Evolutionary conservation across 805 yeast genomes (phyloP), one percentile per base, ranked within the genome.

Genomic region (Cyberlindnera lachancei): DNA sequence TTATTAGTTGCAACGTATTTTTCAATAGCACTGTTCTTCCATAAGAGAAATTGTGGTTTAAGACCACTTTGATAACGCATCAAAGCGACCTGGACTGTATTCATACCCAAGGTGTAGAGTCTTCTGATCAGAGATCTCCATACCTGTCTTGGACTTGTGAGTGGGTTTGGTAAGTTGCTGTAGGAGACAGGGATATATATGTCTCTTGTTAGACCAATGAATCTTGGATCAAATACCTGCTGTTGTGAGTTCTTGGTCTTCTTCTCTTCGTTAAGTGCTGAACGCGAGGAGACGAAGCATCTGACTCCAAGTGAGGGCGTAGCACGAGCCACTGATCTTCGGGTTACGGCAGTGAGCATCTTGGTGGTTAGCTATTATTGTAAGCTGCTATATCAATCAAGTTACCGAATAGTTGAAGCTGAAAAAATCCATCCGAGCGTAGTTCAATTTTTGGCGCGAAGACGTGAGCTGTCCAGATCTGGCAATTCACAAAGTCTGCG

Each of bases 11-110:
- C 72, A 18, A 80, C 81, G 55, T 76, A 87, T 31, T 64, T 65
- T 45, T 85, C 85, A 45, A 88, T 75, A 7, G 94, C 94, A 19
- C 68, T 69, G 56, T 86, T 90, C 55, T 83, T 84, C 95, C 95
- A 88, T 38, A 76, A 70, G 15, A 75, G 53, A 43, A 79, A 80
- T 26, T 74, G 61, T 20, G 88, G 84, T 55, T 75, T 80, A 35
- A 70, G 52, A 23, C 75, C 72, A 18, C 87, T 76, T 53, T 80
- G 82, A 52, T 74, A 68, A 23, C 85, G 79, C 46, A 78, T 74
- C 30, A 75, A 55, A 7, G 79, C 87, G 26, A 81, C 58, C 45
- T 80, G 70, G n/a, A 64, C 55, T 14, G 90, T 81, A 53, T 82
- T 83, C 46, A 78, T 64, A 10, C 81, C 84, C 38, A 78, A 66